Base-by-base conservation (phyloP, 192 early-diverging fungal species). In the Backusella tuberculispora region DNA sequence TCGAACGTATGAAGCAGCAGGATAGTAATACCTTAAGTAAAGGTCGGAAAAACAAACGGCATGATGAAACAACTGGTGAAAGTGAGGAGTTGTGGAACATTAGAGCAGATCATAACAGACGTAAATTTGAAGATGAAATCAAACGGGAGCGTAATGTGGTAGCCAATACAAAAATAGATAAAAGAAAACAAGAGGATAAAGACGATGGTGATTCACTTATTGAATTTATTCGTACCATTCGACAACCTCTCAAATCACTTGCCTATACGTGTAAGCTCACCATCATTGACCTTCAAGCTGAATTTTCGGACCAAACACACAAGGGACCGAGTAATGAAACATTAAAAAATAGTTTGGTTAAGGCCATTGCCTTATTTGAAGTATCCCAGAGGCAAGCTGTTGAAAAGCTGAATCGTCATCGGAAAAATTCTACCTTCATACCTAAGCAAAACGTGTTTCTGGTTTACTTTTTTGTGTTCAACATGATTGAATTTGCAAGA, bases 381-480 rank as follows among this genome's bases (percentile, higher is more conserved):
- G 63, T 65, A 9, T 81, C 87, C 1, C 83, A 88, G 43, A 74
- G 76, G 9, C 76, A 76, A 24, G 85, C 85, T 4, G 50, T 88
- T 5, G 81, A 78, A 14, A 63, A 70, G 50, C 77, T 88, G 15
- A 84, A 85, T 63, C 75, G 77, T 9, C 82, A 83, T 26, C 69
- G 77, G 14, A 26, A 24, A 29, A 17, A 42, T 4, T 13, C 74
- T 47, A 48, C 79, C 69, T 74, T 68, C 46, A 45, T 42, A 15
- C 68, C 68, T 17, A 45, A 69, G 1, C 91, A 94, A 78, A 88
- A 92, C 71, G 85, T 94, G n/a, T 93, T 93, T 66, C 72, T 90
- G 50, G 88, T 92, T 46, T 90, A 91, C 73, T 95, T 92, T 72
- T 94, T 94, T 77, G 89, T 91, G 9, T 94, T 93, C 68, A 89